Evolutionary conservation across 2,329 filamentous ascomycete species (phyloP).

Genomic region (Parastagonospora avenae): DNA sequence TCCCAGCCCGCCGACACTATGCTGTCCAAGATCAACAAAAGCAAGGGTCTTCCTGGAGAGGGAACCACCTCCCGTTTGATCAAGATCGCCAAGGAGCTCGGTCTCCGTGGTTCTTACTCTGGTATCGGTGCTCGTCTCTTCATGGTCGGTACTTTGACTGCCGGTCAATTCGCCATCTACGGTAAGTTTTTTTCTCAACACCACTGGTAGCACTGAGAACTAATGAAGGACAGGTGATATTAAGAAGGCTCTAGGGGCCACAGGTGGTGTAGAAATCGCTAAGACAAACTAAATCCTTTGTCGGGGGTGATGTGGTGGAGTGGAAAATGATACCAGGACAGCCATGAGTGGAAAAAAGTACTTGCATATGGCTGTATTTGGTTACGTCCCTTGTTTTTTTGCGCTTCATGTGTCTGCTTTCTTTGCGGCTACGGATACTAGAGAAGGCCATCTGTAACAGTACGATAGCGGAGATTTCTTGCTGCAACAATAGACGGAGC

Average conservation of each 20-base stretch:
- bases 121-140: slow-evolving; percentile 82
- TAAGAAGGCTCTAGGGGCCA: slow-evolving; percentile 71
- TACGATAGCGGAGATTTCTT: slow-evolving; percentile 30
- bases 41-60: slow-evolving; percentile 84
- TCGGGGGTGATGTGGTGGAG: slow-evolving; percentile 6
- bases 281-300: slow-evolving; percentile 25
- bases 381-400: slow-evolving; percentile 21
- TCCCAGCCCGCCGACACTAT: slow-evolving; percentile 93
- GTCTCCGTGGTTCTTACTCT: slow-evolving; percentile 75
- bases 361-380: slow-evolving; percentile 36
- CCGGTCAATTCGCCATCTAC: slow-evolving; percentile 83
- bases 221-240: slow-evolving; percentile 52
- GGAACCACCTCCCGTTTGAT: slow-evolving; percentile 78
- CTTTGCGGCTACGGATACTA: slow-evolving; percentile 24
- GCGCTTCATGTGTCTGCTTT: slow-evolving; percentile 35
- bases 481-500: slow-evolving; percentile 39
- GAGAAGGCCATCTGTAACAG: slow-evolving; percentile 32
- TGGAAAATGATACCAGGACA: slow-evolving; percentile 34
- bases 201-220: background rate
- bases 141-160: slow-evolving; percentile 67
- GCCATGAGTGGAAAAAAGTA: slow-evolving; percentile 30
- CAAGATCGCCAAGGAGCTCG: slow-evolving; percentile 89
- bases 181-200: slow-evolving; percentile 48
- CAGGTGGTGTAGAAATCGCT: slow-evolving; percentile 60
- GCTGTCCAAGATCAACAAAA: slow-evolving; percentile 97